Evolutionary conservation across 306 rosid genomes (phyloP).

Genomic region (Comarum palustre): DNA sequence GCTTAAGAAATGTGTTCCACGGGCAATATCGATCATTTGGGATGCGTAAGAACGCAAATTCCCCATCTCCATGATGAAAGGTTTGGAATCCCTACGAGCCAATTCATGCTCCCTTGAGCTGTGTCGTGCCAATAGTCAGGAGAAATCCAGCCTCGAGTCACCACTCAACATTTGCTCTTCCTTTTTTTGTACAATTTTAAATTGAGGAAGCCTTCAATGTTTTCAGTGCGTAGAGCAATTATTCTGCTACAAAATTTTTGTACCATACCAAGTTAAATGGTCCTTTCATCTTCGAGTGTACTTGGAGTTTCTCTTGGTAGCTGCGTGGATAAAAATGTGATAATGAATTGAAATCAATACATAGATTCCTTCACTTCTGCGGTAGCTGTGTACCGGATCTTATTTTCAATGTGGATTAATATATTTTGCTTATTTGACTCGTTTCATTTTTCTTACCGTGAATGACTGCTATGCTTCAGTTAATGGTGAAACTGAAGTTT

Average conservation of each 20-base stretch:
- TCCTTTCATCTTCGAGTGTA: not conserved
- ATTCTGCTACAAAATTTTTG: not conserved
- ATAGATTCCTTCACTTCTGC: not conserved
- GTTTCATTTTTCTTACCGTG: not conserved
- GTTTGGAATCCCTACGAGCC: not conserved
- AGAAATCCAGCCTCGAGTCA: not conserved
- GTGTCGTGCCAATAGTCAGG: not conserved
- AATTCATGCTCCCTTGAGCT: not conserved
- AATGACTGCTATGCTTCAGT: no score
- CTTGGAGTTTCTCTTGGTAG: not conserved
- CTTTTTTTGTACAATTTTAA: not conserved
- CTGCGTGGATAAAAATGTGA: not conserved
- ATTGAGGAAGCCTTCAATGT: not conserved
- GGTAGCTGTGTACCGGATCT: not conserved
- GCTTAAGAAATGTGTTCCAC: not conserved
- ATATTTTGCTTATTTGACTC: not conserved
- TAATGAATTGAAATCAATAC: not conserved
- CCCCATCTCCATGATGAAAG: not conserved
- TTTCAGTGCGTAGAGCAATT: not conserved
- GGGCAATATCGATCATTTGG: slow-evolving; percentile 1
- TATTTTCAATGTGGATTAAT: not conserved
- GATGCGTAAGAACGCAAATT: not conserved
- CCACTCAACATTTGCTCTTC: not conserved
- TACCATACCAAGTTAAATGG: not conserved
- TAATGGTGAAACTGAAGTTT: no score